Conservation (phyloP, 441 rosid genomes). For the Omphalea diandra region DNA sequence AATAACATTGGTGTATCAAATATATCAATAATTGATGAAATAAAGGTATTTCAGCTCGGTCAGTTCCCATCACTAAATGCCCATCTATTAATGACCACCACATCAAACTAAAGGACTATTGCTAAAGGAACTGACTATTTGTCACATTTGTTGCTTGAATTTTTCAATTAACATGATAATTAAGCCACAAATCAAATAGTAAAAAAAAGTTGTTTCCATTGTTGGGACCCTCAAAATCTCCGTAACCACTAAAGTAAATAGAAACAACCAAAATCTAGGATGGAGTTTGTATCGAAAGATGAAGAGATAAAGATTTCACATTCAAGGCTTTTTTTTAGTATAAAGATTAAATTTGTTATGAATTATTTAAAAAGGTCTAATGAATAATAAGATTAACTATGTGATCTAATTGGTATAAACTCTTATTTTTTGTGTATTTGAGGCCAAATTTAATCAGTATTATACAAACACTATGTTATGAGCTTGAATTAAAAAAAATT, state of each 20-base stretch:
- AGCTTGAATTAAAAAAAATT: too few relatives aligned
- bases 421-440: too few relatives aligned
- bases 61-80: slow-evolving; percentile 22
- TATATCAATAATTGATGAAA: slow-evolving; percentile 25
- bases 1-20: slow-evolving; percentile 8
- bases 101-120: slow-evolving; percentile 63
- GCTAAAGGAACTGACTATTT: slow-evolving; percentile 63
- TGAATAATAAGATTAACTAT: too few relatives aligned
- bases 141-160: slow-evolving; percentile 63
- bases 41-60: slow-evolving; percentile 27
- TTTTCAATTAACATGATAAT: slow-evolving; percentile 58
- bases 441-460: too few relatives aligned
- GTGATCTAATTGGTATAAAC: too few relatives aligned
- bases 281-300: too few relatives aligned
- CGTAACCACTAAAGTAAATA: slow-evolving; percentile 5
- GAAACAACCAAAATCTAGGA: too few relatives aligned
- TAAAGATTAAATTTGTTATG: too few relatives aligned
- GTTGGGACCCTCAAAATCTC: slow-evolving; percentile 22
- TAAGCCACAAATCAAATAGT: slow-evolving; percentile 69
- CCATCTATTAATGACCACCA: slow-evolving; percentile 61
- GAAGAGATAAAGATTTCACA: too few relatives aligned
- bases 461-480: too few relatives aligned
- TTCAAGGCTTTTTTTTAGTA: too few relatives aligned
- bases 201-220: slow-evolving; percentile 39
- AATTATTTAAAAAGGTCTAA: too few relatives aligned